phyloP scores from a whole-genome alignment of 495 filamentous ascomycete genomes.

The Hyaloscypha finlandica region DNA sequence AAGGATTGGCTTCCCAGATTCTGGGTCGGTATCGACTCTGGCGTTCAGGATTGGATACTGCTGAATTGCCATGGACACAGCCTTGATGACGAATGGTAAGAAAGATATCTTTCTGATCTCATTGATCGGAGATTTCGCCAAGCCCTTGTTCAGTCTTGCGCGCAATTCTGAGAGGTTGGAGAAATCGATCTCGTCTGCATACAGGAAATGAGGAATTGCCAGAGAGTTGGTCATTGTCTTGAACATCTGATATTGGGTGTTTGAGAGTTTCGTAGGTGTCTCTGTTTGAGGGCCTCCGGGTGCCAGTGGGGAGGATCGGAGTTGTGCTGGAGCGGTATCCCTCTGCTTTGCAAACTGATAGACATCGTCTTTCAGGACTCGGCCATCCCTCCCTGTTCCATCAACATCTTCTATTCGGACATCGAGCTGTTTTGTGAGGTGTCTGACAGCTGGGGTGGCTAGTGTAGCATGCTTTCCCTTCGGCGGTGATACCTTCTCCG shows the following conservation, averaged over 20 bases:
- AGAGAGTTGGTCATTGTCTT: constrained; percentile 96
- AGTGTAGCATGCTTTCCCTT: constrained; percentile 64
- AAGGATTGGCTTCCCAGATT: constrained; percentile 62
- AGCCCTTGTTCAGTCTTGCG: constrained; percentile 61
- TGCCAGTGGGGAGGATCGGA: constrained; percentile 17
- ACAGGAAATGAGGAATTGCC: constrained; percentile 90
- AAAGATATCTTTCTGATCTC: constrained; percentile 70
- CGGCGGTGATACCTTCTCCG: constrained; percentile 19
- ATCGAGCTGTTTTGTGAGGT: constrained; percentile 74
- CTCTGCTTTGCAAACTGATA: constrained; percentile 60
- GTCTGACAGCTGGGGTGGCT: constrained; percentile 91
- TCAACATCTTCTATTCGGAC: constrained; percentile 74
- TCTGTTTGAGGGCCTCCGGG: constrained; percentile 59
- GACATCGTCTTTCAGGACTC: constrained; percentile 95
- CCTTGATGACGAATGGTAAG: constrained; percentile 95
- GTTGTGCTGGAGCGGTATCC: constrained; percentile 31
- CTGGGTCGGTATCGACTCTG: constrained; percentile 60
- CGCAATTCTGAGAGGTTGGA: constrained; percentile 70
- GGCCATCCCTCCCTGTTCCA: constrained; percentile 89
- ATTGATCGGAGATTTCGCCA: constrained; percentile 34
- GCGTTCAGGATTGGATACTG: constrained; percentile 87
- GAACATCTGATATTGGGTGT: constrained; percentile 91
- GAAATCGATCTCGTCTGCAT: constrained; percentile 82
- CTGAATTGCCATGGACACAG: constrained; percentile 79
- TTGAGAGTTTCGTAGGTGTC: constrained; percentile 63